phyloP scores from a whole-genome alignment of 2,329 filamentous ascomycete species.

The Penicillium sp. region DNA sequence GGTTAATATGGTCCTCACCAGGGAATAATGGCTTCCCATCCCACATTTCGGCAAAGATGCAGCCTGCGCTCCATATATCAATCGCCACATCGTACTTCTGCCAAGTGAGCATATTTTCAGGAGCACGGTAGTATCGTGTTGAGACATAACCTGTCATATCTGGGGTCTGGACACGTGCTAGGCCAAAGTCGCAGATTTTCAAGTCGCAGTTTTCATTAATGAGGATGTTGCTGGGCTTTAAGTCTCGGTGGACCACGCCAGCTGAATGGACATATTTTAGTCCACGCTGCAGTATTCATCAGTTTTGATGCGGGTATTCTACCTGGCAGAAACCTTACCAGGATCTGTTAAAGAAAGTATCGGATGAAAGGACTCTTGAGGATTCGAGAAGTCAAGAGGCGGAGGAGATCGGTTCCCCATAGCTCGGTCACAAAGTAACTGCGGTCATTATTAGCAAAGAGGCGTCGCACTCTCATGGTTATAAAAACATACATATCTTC shows the following conservation, averaged over 20 bases:
- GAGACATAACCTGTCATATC: constrained; percentile 99
- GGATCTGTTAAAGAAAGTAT: too few relatives aligned
- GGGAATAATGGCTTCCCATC: constrained; percentile 95
- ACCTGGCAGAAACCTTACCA: too few relatives aligned
- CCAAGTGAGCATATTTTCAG: constrained; percentile 99
- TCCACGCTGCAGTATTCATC: constrained; percentile 65
- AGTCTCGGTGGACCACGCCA: constrained; percentile 92
- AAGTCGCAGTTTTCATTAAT: constrained; percentile 99
- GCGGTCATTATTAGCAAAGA: too few relatives aligned
- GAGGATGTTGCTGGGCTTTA: constrained; percentile 98
- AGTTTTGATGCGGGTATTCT: too few relatives aligned
- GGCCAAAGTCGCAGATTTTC: constrained; percentile 98
- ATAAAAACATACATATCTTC: constrained; percentile 80
- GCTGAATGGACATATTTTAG: constrained; percentile 99
- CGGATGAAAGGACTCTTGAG: too few relatives aligned
- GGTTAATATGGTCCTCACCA: constrained; percentile 98
- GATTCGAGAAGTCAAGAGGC: too few relatives aligned
- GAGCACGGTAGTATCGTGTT: constrained; percentile 96
- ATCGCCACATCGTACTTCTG: constrained; percentile 99
- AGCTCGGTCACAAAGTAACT: constrained; percentile 99
- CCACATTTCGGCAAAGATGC: constrained; percentile 99
- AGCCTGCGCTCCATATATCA: constrained; percentile 98
- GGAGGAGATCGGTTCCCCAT: constrained; percentile 88
- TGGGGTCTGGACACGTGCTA: constrained; percentile 95
- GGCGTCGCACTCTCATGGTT: too few relatives aligned